Percentiles rank a stretch among this genome's conserved stretches.
These are phyloP conservation scores for Ophiostoma australiae DNA, from an alignment of 2,329 filamentous ascomycete genomes.

Conservation along the genomic window DNA sequence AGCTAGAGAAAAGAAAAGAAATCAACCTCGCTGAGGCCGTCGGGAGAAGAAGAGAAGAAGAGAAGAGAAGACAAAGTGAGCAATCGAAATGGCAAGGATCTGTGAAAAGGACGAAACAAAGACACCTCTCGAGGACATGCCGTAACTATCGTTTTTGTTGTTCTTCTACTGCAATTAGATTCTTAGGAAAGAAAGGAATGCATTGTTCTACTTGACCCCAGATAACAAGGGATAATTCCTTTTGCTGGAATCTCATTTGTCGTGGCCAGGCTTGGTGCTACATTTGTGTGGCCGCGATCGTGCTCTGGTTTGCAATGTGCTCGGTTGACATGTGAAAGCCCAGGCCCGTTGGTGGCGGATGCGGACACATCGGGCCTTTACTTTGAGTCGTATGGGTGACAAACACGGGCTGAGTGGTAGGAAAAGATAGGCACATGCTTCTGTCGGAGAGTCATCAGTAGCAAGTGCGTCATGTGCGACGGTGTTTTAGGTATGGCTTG, in stretches of 20 bases:
- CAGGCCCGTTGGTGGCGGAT: slow-evolving; percentile 3
- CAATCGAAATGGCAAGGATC: not conserved
- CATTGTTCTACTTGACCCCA: not conserved
- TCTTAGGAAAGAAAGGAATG: not conserved
- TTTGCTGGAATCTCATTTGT: not conserved
- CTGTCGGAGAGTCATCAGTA: not conserved
- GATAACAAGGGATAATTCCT: not conserved
- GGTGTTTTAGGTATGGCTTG: not conserved
- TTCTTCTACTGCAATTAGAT: not conserved
- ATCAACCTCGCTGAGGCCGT: not conserved
- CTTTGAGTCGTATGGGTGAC: not conserved
- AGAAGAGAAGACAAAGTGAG: not conserved
- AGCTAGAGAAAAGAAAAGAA: not conserved
- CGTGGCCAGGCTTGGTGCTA: not conserved
- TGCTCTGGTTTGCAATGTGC: not conserved
- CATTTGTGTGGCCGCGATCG: not conserved
- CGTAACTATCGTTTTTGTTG: not conserved
- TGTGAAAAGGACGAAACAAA: slow-evolving; percentile 10
- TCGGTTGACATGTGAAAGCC: slow-evolving; percentile 10
- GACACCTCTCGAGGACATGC: not conserved
- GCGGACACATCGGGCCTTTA: not conserved
- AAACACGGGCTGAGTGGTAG: not conserved
- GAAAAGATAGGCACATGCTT: not conserved
- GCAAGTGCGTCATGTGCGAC: not conserved
- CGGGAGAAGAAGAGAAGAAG: not conserved